These are phyloP conservation scores for Lentinula sp. DNA, from an alignment of 768 basidiomycete genomes.

Conservation along the genomic window DNA sequence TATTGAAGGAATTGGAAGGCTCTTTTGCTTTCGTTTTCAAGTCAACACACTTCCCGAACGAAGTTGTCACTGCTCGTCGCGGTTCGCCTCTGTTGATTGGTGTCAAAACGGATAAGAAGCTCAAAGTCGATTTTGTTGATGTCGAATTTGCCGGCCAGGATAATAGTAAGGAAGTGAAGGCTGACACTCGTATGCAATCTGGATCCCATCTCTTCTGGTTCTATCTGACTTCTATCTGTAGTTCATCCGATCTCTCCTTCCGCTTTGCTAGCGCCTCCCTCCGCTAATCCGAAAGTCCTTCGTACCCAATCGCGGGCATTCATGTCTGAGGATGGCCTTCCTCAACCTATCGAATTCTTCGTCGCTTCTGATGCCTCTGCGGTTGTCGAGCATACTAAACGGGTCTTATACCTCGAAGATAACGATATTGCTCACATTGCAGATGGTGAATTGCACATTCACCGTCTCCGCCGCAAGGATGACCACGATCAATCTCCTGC, in stretches of 20 bases:
- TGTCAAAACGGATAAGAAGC: slow-evolving; percentile 99
- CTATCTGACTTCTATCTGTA: slow-evolving; percentile 10
- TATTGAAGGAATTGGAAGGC: slow-evolving; percentile 95
- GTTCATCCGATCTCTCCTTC: slow-evolving; percentile 49
- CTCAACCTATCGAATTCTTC: slow-evolving; percentile 99
- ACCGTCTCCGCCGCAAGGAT: slow-evolving; percentile 90
- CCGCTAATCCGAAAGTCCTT: slow-evolving; percentile 68
- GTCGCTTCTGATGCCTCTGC: slow-evolving; percentile 96
- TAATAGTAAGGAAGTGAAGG: slow-evolving; percentile 36
- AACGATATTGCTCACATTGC: slow-evolving; percentile 98
- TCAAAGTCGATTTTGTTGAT: slow-evolving; percentile 99
- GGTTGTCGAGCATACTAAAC: slow-evolving; percentile 97
- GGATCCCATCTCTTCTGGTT: not conserved
- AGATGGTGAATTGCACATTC: slow-evolving; percentile 97
- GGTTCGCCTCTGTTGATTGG: slow-evolving; percentile 95
- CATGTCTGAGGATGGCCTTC: slow-evolving; percentile 97
- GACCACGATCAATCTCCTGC: slow-evolving; percentile 56
- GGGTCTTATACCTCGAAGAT: slow-evolving; percentile 97
- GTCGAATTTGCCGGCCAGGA: slow-evolving; percentile 88
- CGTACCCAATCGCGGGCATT: slow-evolving; percentile 96
- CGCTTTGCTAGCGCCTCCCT: slow-evolving; percentile 60
- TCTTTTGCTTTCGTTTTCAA: slow-evolving; percentile 99
- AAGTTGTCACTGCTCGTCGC: slow-evolving; percentile 92
- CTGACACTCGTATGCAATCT: slow-evolving; percentile 33
- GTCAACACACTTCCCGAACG: slow-evolving; percentile 90